Percentiles rank a stretch among this genome's conserved stretches.
Evolutionary conservation across 148 eudicot genomes (phyloP).

Genomic region (Vaccinium macrocarpon): DNA sequence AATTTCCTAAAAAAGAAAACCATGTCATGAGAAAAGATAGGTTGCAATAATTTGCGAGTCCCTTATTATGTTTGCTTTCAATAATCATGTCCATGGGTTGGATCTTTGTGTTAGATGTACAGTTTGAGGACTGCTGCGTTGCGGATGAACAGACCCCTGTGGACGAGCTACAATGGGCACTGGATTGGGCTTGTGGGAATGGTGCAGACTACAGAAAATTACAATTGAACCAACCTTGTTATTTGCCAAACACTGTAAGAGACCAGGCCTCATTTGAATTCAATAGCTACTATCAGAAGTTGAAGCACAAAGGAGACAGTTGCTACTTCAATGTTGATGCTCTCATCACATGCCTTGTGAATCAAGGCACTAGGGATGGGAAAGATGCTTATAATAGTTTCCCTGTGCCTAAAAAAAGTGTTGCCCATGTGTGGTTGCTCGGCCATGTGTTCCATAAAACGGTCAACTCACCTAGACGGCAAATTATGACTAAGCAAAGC

Average conservation of each 20-base stretch:
- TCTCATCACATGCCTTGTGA: no score
- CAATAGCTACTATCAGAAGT: conserved; percentile 76
- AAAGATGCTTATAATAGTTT: no score
- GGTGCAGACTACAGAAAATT: conserved; percentile 68
- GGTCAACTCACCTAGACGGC: no score
- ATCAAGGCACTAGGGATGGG: no score
- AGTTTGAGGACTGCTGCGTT: conserved; percentile 68
- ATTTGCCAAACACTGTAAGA: conserved; percentile 52
- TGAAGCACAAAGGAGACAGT: conserved; percentile 58
- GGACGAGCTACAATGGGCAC: conserved; percentile 43
- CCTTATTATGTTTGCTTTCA: no score
- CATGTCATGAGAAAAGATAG: not conserved
- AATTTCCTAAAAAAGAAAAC: not conserved
- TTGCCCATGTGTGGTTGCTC: no score
- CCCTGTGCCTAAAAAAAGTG: no score
- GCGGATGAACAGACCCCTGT: conserved; percentile 64
- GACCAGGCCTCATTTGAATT: conserved; percentile 83
- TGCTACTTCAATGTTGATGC: conserved; percentile 80
- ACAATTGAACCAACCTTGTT: conserved; percentile 49
- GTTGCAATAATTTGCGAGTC: not conserved
- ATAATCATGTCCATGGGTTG: not conserved
- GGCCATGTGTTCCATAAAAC: no score
- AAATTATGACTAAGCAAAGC: no score
- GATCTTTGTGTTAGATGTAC: conserved; percentile 34
- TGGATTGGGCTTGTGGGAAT: conserved; percentile 70